Conservation (phyloP, 2,329 filamentous ascomycete species). For the Pseudonectria foliicola region DNA sequence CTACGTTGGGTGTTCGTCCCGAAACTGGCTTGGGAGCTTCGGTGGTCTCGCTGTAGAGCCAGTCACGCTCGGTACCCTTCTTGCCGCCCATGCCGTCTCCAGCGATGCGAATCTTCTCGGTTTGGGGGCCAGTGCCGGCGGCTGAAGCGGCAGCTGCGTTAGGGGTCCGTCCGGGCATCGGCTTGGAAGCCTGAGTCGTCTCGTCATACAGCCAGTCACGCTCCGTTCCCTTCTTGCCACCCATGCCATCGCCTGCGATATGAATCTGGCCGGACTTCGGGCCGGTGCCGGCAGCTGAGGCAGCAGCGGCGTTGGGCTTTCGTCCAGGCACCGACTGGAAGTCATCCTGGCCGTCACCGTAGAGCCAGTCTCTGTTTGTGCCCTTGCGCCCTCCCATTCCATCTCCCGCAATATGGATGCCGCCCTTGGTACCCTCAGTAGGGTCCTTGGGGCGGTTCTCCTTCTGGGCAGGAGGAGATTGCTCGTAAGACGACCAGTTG, state of each 20-base stretch:
- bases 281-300: slow-evolving; percentile 9
- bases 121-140: too few relatives aligned
- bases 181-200: slow-evolving; percentile 2
- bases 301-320: slow-evolving; percentile 10
- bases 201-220: slow-evolving; percentile 47
- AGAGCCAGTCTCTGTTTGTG: slow-evolving; percentile 50
- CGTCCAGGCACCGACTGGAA: slow-evolving; percentile 13
- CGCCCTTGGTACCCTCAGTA: slow-evolving; percentile 35
- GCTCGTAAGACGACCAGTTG: slow-evolving; percentile 50
- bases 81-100: slow-evolving; percentile 60
- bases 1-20: slow-evolving; percentile 26
- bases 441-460: slow-evolving; percentile 44
- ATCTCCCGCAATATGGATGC: slow-evolving; percentile 47
- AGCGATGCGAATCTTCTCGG: slow-evolving; percentile 41
- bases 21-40: slow-evolving; percentile 17
- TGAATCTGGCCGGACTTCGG: slow-evolving; percentile 20
- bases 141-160: slow-evolving; percentile 4
- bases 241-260: slow-evolving; percentile 57
- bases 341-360: slow-evolving; percentile 31
- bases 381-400: slow-evolving; percentile 60
- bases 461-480: slow-evolving; percentile 46
- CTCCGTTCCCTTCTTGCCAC: slow-evolving; percentile 45
- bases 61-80: slow-evolving; percentile 44
- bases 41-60: slow-evolving; percentile 38
- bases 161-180: slow-evolving; percentile 30